A percentile compares a stretch with the other conserved stretches of the same genome.
Conservation (phyloP, 2,329 filamentous ascomycete genomes). For the Penicillium sp. region DNA sequence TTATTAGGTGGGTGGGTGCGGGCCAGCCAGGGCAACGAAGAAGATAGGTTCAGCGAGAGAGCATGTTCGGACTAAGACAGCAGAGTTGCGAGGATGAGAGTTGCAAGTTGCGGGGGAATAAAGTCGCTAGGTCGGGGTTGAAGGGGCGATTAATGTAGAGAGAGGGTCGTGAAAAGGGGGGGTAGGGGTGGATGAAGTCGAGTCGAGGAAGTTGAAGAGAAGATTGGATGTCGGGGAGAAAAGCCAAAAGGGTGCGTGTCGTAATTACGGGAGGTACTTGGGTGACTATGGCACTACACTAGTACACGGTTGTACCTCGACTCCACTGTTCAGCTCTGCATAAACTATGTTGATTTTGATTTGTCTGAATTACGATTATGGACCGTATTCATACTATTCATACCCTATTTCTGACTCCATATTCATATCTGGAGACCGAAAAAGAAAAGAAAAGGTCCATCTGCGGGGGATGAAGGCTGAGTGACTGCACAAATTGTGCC, state of each 20-base stretch:
- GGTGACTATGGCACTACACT: no score
- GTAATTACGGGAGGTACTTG: conserved; percentile 13
- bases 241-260: conserved; percentile 13
- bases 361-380: no score
- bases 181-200: background rate
- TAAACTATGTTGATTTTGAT: no score
- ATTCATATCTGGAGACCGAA: background rate
- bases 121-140: background rate
- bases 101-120: background rate
- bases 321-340: conserved; percentile 19
- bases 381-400: background rate
- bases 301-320: background rate
- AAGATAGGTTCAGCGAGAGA: conserved; percentile 19
- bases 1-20: conserved; percentile 3
- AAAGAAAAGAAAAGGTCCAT: background rate
- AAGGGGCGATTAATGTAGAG: conserved; percentile 8
- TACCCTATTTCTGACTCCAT: background rate
- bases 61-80: conserved; percentile 16
- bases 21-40: conserved; percentile 14
- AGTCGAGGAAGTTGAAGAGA: background rate
- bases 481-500: background rate
- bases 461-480: background rate
- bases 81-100: background rate
- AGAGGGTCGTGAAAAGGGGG: background rate
- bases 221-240: conserved; percentile 15